Base-by-base conservation (phyloP, 306 rosid species). In the Glycine soja region DNA sequence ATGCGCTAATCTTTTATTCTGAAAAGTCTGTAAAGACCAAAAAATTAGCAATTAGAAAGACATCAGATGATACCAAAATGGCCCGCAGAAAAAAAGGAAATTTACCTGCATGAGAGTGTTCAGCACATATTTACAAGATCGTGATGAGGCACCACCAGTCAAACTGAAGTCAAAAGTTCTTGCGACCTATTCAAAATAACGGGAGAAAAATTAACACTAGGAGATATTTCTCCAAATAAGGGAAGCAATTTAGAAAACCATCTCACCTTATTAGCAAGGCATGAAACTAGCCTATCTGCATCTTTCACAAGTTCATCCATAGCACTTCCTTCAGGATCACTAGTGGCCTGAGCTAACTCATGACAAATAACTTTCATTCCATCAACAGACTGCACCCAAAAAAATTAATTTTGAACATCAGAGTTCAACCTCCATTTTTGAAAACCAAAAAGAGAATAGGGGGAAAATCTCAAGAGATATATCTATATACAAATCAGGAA, bases 321-420 rank as follows among this genome's bases (percentile, higher is more conserved):
- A 40, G 88, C 87, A 90, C 89, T 88, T 79, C 98, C 92, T 81
- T 96, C 99, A 13, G 98, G 98, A 82, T 96, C 97, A 87, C 79
- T 87, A 45, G 91, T 86, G 58, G 97, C 94, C 88, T 93, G 99
- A 73, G 91, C 91, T 92, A 96, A 85, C 90, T 96, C 99, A 88
- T 96, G 97, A 78, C 99, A 96, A 74, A 96, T 95, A 74, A 96
- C 93, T 87, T 96, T 96, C 99, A 96, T 96, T 78, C 99, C 99
- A 86, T 96, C 98, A 66, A 96, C 99, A 11, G 98, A 92, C 99
- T 96, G 90, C 84, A 95, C 43, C 58, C 68, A 19, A 85, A 40
- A 56, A 68, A 83, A 56, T 84, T 83, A 40, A 56, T 70, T 74
- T 78, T 24, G 18, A 67, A 86, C 19, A 65, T 79, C 68, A 64